phyloP scores from a whole-genome alignment of 2,329 filamentous ascomycete species.

The Aspergillus brunneoviolaceus region DNA sequence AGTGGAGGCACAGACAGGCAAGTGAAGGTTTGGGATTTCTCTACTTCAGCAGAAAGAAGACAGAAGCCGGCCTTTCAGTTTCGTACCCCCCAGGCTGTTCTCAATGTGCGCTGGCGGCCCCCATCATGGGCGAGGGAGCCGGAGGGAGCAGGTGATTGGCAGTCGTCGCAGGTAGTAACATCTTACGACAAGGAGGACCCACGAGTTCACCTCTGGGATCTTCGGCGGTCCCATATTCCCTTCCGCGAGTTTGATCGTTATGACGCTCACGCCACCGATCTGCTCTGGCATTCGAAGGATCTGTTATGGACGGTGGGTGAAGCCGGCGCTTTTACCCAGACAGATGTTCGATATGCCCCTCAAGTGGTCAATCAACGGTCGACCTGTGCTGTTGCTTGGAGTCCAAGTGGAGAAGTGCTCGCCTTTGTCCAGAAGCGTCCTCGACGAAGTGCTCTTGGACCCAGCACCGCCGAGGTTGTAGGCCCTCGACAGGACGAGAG shows the following conservation, averaged over 20 bases:
- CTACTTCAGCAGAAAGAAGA: conserved; percentile 53
- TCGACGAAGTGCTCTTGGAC: conserved; percentile 42
- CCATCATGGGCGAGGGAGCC: conserved; percentile 56
- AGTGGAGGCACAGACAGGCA: conserved; percentile 63
- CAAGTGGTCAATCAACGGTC: conserved; percentile 59
- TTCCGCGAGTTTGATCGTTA: conserved; percentile 61
- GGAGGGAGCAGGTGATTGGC: conserved; percentile 53
- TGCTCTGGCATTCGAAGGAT: conserved; percentile 65
- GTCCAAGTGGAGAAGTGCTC: conserved; percentile 57
- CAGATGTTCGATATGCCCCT: conserved; percentile 59
- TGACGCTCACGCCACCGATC: conserved; percentile 55
- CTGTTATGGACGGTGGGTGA: conserved; percentile 64
- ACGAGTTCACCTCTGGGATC: conserved; percentile 63
- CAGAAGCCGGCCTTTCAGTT: conserved; percentile 61
- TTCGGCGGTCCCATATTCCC: conserved; percentile 61
- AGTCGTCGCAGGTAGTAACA: conserved; percentile 62
- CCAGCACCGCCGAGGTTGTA: conserved; percentile 43
- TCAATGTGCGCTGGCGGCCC: conserved; percentile 63
- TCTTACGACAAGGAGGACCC: conserved; percentile 63
- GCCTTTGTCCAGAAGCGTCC: conserved; percentile 55
- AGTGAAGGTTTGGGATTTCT: conserved; percentile 65
- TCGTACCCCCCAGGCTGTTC: conserved; percentile 61
- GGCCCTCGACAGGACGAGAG: conserved; percentile 43
- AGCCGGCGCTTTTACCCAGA: conserved; percentile 62
- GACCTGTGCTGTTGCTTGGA: conserved; percentile 57